Evolutionary conservation across 78 protist genomes (phyloP).

Genomic region (Polysphondylium violaceum): DNA sequence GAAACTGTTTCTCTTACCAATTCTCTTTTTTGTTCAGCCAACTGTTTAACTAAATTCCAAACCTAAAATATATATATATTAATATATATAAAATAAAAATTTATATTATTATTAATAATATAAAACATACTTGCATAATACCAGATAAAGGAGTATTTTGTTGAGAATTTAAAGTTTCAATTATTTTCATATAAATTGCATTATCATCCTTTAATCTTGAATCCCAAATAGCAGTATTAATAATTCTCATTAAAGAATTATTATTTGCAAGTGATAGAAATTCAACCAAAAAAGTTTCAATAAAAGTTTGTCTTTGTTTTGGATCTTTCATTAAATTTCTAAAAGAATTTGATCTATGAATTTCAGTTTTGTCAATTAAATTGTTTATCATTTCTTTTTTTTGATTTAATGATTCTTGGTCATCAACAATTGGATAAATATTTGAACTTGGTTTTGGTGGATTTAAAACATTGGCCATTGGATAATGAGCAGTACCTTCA

Average conservation of each 20-base stretch:
- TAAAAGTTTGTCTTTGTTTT: conserved; percentile 1
- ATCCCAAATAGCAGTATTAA: conserved; percentile 22
- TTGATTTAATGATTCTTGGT: not conserved
- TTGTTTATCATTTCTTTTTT: too few species aligned
- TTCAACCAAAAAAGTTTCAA: conserved; percentile 2
- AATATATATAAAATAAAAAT: too few species aligned
- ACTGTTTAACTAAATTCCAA: not conserved
- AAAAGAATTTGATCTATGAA: conserved; percentile 3
- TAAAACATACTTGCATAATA: not conserved
- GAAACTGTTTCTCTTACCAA: conserved; percentile 23
- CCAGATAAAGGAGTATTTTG: not conserved
- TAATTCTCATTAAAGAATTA: conserved; percentile 7
- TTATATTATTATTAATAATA: too few species aligned
- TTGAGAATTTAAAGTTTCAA: not conserved
- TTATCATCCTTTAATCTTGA: not conserved
- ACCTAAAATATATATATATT: too few species aligned
- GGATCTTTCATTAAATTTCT: conserved; percentile 6
- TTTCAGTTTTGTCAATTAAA: not conserved
- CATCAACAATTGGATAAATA: not conserved
- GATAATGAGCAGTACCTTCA: not conserved
- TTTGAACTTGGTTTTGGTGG: not conserved
- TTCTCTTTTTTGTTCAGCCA: conserved; percentile 37
- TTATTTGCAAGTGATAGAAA: not conserved
- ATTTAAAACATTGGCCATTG: not conserved
- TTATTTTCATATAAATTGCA: conserved; percentile 24